Base-by-base conservation (phyloP, 257 asterid species). In the Solanum paucissectum region DNA sequence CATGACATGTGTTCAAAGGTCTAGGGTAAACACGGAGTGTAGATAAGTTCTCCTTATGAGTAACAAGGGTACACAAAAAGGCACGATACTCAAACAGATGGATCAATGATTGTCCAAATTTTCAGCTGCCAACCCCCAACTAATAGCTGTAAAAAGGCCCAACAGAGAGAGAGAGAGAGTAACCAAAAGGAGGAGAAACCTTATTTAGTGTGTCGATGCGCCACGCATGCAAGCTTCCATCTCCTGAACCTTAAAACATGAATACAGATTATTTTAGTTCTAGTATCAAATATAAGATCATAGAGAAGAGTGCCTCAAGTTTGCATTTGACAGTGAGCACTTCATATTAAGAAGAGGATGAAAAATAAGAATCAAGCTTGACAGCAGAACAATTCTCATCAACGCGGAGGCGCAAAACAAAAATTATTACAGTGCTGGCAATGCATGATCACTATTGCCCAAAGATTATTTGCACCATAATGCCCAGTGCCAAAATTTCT, bases 141-240 rank as follows among this genome's bases (percentile, higher is more conserved):
- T 71, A 10, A 33, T 71, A 33, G 42, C 42, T 71, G 40, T 32
- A 71, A 33, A 29, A 27, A 71, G 25, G 25, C 25, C 40, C 23
- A 71, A 32, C n/a, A 32, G n/a, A 69, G 40, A 71, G 72, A 23
- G 72, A 23, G 29, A 64, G 76, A 33, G 46, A 36, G 49, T 9
- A 74, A 74, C 52, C 82, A 73, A 73, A 36, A 36, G 49, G 52
- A 32, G 58, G 12, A 9, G 86, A 34, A 34, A 94, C 99, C 99
- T 96, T 94, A 62, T 91, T 87, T 69, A 92, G 93, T 81, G 95
- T 94, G 76, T 90, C 90, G 89, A 95, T 91, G 93, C 90, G 95
- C 98, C 99, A 97, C 5, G 97, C 98, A 83, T 95, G 96, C 87
- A 97, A 89, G 86, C 89, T 91, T 87, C 99, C 99, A 88, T 97